These are phyloP conservation scores for Solanum infundibuliforme DNA, from an alignment of 257 asterid species.

Conservation along the genomic window DNA sequence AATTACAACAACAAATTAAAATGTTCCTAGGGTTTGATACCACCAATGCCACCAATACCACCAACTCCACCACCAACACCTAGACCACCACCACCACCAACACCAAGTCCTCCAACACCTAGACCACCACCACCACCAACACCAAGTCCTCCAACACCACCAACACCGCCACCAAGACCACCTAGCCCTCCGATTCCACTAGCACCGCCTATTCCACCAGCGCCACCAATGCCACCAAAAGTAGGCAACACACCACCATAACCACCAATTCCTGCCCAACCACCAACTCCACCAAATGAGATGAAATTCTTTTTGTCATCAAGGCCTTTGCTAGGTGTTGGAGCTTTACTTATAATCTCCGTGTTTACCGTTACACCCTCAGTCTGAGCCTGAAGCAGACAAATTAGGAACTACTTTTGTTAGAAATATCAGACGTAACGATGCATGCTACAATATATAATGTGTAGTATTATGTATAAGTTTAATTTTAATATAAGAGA, in stretches of 20 bases:
- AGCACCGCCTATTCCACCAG: slow-evolving; percentile 29
- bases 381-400: not conserved
- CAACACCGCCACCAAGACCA: not conserved
- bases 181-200: slow-evolving; percentile 36
- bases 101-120: not conserved
- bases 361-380: slow-evolving; percentile 10
- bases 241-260: slow-evolving; percentile 19
- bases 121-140: slow-evolving; percentile 1
- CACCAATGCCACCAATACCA: slow-evolving; percentile 14
- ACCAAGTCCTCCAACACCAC: not conserved
- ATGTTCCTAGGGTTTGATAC: slow-evolving; percentile 5
- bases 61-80: slow-evolving; percentile 16
- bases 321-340: slow-evolving; percentile 15
- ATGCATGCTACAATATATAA: not conserved
- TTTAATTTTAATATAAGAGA: too few relatives aligned
- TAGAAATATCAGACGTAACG: not conserved
- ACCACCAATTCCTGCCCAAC: slow-evolving; percentile 35
- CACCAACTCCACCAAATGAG: slow-evolving; percentile 49
- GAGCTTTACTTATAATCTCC: slow-evolving; percentile 7
- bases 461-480: not conserved
- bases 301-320: slow-evolving; percentile 54
- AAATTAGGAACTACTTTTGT: not conserved
- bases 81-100: too few relatives aligned
- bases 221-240: slow-evolving; percentile 17
- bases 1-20: not conserved